phyloP scores from a whole-genome alignment of 495 filamentous ascomycete genomes.

The Penicilliopsis zonata region DNA sequence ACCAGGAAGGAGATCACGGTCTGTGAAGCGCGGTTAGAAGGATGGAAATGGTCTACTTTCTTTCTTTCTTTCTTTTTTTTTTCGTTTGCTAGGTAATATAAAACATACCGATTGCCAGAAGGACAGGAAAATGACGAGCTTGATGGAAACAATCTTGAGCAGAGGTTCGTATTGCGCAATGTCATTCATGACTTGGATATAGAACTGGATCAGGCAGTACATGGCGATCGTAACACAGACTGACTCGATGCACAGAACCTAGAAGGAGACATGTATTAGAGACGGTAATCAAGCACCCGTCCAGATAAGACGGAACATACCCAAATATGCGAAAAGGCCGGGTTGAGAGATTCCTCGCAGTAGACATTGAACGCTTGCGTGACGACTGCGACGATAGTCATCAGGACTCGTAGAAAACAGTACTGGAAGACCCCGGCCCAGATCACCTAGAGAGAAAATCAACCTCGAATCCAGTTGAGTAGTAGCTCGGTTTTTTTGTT shows the following conservation, averaged over 20 bases:
- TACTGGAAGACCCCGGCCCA: conserved; percentile 69
- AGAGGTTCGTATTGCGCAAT: conserved; percentile 51
- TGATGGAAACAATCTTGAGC: conserved; percentile 61
- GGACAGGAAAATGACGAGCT: conserved; percentile 67
- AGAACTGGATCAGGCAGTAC: conserved; percentile 89
- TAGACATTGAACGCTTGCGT: conserved; percentile 49
- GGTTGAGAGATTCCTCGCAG: conserved; percentile 54
- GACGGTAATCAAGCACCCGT: conserved; percentile 37
- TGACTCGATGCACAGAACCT: conserved; percentile 60
- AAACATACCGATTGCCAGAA: conserved; percentile 54
- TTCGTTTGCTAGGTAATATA: too few relatives aligned
- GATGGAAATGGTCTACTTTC: conserved; percentile 3
- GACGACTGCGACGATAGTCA: conserved; percentile 41
- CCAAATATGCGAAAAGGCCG: conserved; percentile 60
- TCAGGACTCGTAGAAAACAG: conserved; percentile 57
- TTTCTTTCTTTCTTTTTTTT: too few relatives aligned
- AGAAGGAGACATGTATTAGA: conserved; percentile 1
- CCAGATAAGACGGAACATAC: conserved; percentile 31
- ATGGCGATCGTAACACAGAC: conserved; percentile 74
- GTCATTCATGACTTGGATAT: conserved; percentile 50
- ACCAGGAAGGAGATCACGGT: conserved; percentile 46
- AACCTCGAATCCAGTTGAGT: conserved; percentile 1
- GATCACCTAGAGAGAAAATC: conserved; percentile 40
- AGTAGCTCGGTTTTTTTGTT: not conserved
- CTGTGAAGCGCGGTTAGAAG: conserved; percentile 6